Percentiles rank a stretch among this genome's conserved stretches.
These are phyloP conservation scores for Rutstroemia sp. DNA, from an alignment of 2,329 filamentous ascomycete genomes.

Conservation along the genomic window DNA sequence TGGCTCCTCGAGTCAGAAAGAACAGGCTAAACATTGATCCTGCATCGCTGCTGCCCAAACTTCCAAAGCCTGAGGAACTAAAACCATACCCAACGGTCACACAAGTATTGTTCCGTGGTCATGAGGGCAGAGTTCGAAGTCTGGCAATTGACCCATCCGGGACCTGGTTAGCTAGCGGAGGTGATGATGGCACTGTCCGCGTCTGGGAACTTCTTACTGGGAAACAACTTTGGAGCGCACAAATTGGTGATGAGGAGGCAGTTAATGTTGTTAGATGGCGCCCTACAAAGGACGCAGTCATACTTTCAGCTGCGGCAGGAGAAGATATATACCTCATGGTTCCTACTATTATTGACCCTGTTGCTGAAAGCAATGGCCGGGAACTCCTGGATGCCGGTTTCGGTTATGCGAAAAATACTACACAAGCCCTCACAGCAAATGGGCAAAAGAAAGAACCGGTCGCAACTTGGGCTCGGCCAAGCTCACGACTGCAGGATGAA, in stretches of 20 bases:
- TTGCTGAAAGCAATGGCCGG: constrained; percentile 65
- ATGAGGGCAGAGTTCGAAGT: constrained; percentile 80
- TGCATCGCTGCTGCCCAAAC: constrained; percentile 81
- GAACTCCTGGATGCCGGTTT: constrained; percentile 83
- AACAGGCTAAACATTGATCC: constrained; percentile 97
- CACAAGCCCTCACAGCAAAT: constrained; percentile 42
- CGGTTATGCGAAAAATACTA: constrained; percentile 72
- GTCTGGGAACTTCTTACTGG: constrained; percentile 86
- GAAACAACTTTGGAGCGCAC: constrained; percentile 78
- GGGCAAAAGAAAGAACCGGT: constrained; percentile 64
- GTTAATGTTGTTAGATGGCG: constrained; percentile 88
- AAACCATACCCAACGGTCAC: constrained; percentile 91
- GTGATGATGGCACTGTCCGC: constrained; percentile 86
- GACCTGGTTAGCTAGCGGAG: constrained; percentile 80
- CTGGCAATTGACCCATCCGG: constrained; percentile 81
- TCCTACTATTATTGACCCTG: constrained; percentile 63
- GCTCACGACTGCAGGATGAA: constrained; percentile 62
- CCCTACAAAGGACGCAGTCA: constrained; percentile 69
- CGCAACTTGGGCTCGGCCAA: constrained; percentile 78
- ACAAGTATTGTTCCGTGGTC: constrained; percentile 79
- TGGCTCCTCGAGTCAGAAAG: constrained; percentile 84
- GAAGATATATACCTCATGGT: constrained; percentile 83
- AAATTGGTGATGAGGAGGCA: constrained; percentile 68
- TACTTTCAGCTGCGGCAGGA: constrained; percentile 76
- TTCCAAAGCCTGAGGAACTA: constrained; percentile 87